Percentiles rank a stretch among this genome's conserved stretches.
These are phyloP conservation scores for Batkoa obscura DNA, from an alignment of 371 early-diverging fungal species.

Conservation along the genomic window DNA sequence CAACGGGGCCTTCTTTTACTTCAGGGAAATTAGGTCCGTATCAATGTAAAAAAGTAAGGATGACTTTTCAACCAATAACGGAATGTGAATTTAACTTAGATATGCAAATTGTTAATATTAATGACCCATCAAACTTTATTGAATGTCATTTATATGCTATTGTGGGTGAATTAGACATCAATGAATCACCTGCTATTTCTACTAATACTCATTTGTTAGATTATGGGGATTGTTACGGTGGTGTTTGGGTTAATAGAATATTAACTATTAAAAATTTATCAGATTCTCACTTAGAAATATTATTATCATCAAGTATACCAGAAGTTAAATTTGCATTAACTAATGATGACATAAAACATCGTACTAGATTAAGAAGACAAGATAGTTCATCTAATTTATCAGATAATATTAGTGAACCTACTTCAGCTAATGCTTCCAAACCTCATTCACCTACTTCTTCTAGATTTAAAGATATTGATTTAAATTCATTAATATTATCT, in stretches of 20 bases:
- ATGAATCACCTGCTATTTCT: not conserved
- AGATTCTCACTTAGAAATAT: conserved; percentile 54
- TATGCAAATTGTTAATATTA: not conserved
- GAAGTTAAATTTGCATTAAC: conserved; percentile 44
- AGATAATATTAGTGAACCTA: not conserved
- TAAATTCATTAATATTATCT: too few relatives aligned
- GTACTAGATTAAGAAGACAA: conserved; percentile 2
- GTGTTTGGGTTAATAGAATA: conserved; percentile 56
- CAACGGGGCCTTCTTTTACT: too few relatives aligned
- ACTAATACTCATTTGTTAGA: conserved; percentile 53
- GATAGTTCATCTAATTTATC: not conserved
- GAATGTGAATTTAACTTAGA: not conserved
- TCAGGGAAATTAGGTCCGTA: too few relatives aligned
- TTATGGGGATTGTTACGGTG: conserved; percentile 87
- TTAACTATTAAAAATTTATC: conserved; percentile 69
- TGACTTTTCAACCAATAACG: not conserved
- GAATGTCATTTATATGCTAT: not conserved
- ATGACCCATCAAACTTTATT: not conserved
- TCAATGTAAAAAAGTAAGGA: not conserved
- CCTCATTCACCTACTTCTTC: not conserved
- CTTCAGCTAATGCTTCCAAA: not conserved
- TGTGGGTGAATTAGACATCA: not conserved
- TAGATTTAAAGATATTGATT: too few relatives aligned
- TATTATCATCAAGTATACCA: conserved; percentile 59
- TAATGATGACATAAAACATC: conserved; percentile 10